A percentile compares a stretch with the other conserved stretches of the same genome.
Conservation (phyloP, 2,329 filamentous ascomycete genomes). For the Zymoseptoria crescenta region DNA sequence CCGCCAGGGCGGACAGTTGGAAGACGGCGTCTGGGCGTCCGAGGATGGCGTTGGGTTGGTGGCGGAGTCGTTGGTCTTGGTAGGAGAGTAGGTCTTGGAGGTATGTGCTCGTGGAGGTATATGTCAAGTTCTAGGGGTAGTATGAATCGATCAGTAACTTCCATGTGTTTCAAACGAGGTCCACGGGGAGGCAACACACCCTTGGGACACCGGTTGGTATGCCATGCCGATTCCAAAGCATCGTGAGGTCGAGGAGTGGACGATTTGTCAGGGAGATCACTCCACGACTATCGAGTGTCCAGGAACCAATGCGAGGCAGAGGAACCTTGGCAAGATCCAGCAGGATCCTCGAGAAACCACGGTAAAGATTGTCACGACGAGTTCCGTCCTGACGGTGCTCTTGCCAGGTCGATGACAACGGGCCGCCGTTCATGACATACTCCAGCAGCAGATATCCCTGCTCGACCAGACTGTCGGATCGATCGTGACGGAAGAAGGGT, state of each 20-base stretch:
- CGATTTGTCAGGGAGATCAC: slow-evolving; percentile 15
- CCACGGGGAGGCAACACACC: background rate
- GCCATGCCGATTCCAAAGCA: slow-evolving; percentile 5
- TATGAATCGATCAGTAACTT: background rate
- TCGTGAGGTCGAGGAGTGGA: slow-evolving; percentile 7
- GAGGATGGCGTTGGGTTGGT: slow-evolving; percentile 14
- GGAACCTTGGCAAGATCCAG: slow-evolving; percentile 13
- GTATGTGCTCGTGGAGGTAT: slow-evolving; percentile 6
- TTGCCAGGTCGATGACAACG: slow-evolving; percentile 8
- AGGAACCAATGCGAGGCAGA: slow-evolving; percentile 16
- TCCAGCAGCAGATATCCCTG: slow-evolving; percentile 7
- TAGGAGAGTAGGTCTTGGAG: slow-evolving; percentile 9
- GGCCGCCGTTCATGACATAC: slow-evolving; percentile 6
- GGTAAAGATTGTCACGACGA: slow-evolving; percentile 8
- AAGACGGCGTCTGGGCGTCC: slow-evolving; percentile 5
- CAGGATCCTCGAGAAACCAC: slow-evolving; percentile 9
- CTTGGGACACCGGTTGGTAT: slow-evolving; percentile 8
- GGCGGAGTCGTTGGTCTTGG: slow-evolving; percentile 9
- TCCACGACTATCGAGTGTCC: slow-evolving; percentile 12
- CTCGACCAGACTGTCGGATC: slow-evolving; percentile 1
- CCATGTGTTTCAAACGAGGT: background rate
- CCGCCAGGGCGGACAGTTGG: slow-evolving; percentile 8
- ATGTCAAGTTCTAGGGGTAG: slow-evolving; percentile 5
- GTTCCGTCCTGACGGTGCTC: slow-evolving; percentile 2
- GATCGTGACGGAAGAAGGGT: slow-evolving; percentile 5